A percentile compares a stretch with the other conserved stretches of the same genome.
These are phyloP conservation scores for Coniella lustricola DNA, from an alignment of 2,329 filamentous ascomycete species.

Conservation along the genomic window DNA sequence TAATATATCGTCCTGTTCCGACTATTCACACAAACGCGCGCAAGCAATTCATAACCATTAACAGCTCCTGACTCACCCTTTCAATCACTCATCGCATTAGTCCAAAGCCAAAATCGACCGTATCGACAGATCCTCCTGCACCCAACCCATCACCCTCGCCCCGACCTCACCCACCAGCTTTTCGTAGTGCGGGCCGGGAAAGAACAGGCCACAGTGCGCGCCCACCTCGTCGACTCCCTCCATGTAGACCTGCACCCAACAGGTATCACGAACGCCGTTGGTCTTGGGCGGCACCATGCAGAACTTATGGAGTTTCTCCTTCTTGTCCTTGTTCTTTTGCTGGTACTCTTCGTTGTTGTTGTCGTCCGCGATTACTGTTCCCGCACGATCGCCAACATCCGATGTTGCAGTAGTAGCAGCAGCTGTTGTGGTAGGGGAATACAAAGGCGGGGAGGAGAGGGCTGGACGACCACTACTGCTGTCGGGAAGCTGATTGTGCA, in stretches of 20 bases:
- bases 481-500: slow-evolving; percentile 5
- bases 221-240: slow-evolving; percentile 75
- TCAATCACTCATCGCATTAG: not conserved
- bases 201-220: slow-evolving; percentile 78
- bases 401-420: too few relatives aligned
- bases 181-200: slow-evolving; percentile 66
- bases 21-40: too few relatives aligned
- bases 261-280: slow-evolving; percentile 53
- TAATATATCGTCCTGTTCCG: too few relatives aligned
- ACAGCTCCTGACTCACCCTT: not conserved
- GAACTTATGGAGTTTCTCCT: slow-evolving; percentile 64
- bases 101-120: slow-evolving; percentile 30
- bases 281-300: slow-evolving; percentile 59
- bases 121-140: slow-evolving; percentile 51
- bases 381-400: too few relatives aligned
- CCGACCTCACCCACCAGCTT: slow-evolving; percentile 69
- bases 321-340: slow-evolving; percentile 25
- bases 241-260: slow-evolving; percentile 78
- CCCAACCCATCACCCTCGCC: slow-evolving; percentile 60
- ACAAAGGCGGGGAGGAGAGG: slow-evolving; percentile 9
- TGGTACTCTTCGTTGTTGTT: not conserved
- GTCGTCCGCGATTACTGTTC: not conserved
- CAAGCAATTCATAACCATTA: too few relatives aligned
- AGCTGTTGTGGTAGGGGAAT: not conserved
- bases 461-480: not conserved